These are phyloP conservation scores for Phytophthora constricta DNA, from an alignment of 352 stramenopile genomes.

Conservation along the genomic window DNA sequence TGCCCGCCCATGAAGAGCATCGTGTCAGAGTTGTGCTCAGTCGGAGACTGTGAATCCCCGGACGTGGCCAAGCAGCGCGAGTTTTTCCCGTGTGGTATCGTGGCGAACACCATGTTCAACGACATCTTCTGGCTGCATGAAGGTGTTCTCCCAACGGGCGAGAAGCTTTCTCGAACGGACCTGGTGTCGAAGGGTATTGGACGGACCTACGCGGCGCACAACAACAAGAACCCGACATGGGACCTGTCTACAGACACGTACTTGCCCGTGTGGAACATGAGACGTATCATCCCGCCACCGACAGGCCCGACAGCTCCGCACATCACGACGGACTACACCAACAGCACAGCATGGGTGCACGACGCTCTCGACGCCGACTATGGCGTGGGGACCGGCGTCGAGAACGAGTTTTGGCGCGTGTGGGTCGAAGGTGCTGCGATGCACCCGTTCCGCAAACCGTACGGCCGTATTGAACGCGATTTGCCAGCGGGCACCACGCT, in stretches of 20 bases:
- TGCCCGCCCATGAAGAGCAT: conserved; percentile 60
- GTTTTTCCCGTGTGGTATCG: conserved; percentile 75
- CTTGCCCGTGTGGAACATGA: conserved; percentile 79
- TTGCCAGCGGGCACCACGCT: conserved; percentile 62
- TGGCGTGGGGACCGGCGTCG: conserved; percentile 57
- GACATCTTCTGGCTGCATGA: conserved; percentile 87
- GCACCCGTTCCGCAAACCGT: conserved; percentile 73
- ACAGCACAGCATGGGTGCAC: conserved; percentile 78
- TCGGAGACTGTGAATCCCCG: conserved; percentile 39
- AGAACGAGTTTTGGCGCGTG: conserved; percentile 81
- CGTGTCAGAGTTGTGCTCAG: conserved; percentile 45
- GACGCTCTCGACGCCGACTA: conserved; percentile 49
- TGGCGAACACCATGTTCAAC: conserved; percentile 86
- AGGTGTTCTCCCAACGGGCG: conserved; percentile 50
- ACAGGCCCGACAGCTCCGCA: conserved; percentile 28
- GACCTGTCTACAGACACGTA: conserved; percentile 37
- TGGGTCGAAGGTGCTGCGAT: conserved; percentile 75
- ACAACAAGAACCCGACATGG: conserved; percentile 71
- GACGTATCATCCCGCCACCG: conserved; percentile 65
- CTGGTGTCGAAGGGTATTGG: conserved; percentile 54
- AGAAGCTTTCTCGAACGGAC: conserved; percentile 44
- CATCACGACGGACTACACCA: conserved; percentile 71
- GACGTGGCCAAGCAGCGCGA: conserved; percentile 40
- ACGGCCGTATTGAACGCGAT: conserved; percentile 64
- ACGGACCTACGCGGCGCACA: conserved; percentile 58